phyloP scores from a whole-genome alignment of 116 monocot genomes.

The Phalaenopsis hybrid region DNA sequence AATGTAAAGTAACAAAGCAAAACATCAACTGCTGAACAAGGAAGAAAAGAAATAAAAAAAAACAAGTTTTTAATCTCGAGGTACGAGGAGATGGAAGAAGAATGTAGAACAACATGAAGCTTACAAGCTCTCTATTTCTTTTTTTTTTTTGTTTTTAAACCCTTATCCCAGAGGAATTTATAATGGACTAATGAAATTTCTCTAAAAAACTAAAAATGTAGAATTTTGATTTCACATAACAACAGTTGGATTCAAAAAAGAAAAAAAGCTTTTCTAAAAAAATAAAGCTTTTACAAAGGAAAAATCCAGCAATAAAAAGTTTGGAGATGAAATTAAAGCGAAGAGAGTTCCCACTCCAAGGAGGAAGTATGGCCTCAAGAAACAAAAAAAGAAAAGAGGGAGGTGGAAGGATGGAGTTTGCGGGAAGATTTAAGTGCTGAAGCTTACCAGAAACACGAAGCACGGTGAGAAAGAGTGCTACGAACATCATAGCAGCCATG shows the following conservation, averaged over 20 bases:
- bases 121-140: not conserved
- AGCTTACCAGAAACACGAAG: slow-evolving; percentile 37
- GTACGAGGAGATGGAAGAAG: not conserved
- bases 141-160: not conserved
- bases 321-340: not conserved
- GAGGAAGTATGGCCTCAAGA: not conserved
- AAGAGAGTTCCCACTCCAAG: not conserved
- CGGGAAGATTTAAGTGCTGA: not conserved
- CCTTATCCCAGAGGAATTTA: not conserved
- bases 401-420: too few species aligned
- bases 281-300: not conserved
- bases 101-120: not conserved
- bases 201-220: not conserved
- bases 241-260: too few species aligned
- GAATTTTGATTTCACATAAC: too few species aligned
- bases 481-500: slow-evolving; percentile 25
- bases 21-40: not conserved
- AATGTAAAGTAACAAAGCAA: not conserved
- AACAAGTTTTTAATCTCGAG: not conserved
- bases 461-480: slow-evolving; percentile 20
- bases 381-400: not conserved
- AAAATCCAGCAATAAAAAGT: not conserved
- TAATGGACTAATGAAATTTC: not conserved
- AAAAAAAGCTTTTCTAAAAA: too few species aligned
- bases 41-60: not conserved